These are phyloP conservation scores for Globisporangium heterothallicum DNA, from an alignment of 352 stramenopile species.

Conservation along the genomic window DNA sequence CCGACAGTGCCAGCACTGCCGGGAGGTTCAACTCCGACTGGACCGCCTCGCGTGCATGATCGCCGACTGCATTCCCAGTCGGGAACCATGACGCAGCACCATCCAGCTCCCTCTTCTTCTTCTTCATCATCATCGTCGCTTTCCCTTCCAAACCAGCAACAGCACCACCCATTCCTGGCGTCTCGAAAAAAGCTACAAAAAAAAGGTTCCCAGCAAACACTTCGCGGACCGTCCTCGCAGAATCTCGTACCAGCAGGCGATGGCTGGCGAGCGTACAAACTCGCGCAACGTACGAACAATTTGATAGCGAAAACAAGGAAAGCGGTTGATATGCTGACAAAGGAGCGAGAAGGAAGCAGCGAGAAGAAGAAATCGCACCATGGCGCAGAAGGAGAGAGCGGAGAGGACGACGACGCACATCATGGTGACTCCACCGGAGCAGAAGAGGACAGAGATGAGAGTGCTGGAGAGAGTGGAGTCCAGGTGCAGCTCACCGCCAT, in stretches of 20 bases:
- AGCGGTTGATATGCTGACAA: slow-evolving; percentile 27
- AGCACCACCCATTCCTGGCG: slow-evolving; percentile 7
- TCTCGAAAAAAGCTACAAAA: slow-evolving; percentile 10
- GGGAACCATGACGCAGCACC: neutral
- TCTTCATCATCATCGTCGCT: neutral
- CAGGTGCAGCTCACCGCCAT: neutral
- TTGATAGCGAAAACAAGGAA: slow-evolving; percentile 57
- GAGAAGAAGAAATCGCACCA: slow-evolving; percentile 1
- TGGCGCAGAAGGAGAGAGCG: neutral
- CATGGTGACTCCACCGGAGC: neutral
- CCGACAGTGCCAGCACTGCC: slow-evolving; percentile 11
- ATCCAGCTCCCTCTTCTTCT: too few relatives aligned
- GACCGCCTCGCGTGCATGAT: neutral
- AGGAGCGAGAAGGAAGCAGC: slow-evolving; percentile 13
- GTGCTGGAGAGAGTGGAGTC: neutral
- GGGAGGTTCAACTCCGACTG: slow-evolving; percentile 5
- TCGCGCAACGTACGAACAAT: slow-evolving; percentile 53
- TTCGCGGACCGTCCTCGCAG: slow-evolving; percentile 2
- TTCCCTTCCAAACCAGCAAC: neutral
- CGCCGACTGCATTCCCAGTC: slow-evolving; percentile 4
- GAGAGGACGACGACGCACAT: neutral
- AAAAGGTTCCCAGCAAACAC: slow-evolving; percentile 7
- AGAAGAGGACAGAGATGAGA: neutral
- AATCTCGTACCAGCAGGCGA: slow-evolving; percentile 14
- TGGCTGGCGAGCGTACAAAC: slow-evolving; percentile 56